Conservation (phyloP, 169 alveolate genomes). For the Plasmodium gaboni region DNA sequence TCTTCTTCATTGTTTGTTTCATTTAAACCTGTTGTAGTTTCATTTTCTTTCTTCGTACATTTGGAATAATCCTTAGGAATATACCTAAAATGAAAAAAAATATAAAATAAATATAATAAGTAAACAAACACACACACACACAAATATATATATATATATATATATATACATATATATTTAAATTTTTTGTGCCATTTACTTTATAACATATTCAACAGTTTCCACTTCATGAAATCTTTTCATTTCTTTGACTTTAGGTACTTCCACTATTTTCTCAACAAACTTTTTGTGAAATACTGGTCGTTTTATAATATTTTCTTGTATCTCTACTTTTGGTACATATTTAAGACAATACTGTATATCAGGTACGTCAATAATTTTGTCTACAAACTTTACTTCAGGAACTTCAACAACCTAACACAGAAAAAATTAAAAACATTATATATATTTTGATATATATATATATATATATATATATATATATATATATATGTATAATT, state of each 20-base stretch:
- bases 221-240: conserved; percentile 84
- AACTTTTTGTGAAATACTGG: conserved; percentile 85
- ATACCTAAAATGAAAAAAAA: conserved; percentile 70
- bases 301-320: conserved; percentile 85
- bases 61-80: conserved; percentile 77
- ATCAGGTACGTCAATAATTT: conserved; percentile 87
- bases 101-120: neutral
- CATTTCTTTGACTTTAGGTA: conserved; percentile 83
- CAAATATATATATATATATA: neutral
- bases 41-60: neutral
- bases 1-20: neutral
- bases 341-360: conserved; percentile 85
- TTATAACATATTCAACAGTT: conserved; percentile 83
- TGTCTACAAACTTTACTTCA: conserved; percentile 87
- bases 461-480: neutral
- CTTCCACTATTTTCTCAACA: conserved; percentile 89
- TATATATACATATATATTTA: neutral
- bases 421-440: neutral
- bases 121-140: neutral
- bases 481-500: neutral
- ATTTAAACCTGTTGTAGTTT: neutral
- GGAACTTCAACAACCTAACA: conserved; percentile 87
- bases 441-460: neutral
- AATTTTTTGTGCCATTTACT: conserved; percentile 55
- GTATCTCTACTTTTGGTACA: conserved; percentile 86